phyloP scores from a whole-genome alignment of 2,329 filamentous ascomycete genomes.

The Colletotrichum zoysiae region DNA sequence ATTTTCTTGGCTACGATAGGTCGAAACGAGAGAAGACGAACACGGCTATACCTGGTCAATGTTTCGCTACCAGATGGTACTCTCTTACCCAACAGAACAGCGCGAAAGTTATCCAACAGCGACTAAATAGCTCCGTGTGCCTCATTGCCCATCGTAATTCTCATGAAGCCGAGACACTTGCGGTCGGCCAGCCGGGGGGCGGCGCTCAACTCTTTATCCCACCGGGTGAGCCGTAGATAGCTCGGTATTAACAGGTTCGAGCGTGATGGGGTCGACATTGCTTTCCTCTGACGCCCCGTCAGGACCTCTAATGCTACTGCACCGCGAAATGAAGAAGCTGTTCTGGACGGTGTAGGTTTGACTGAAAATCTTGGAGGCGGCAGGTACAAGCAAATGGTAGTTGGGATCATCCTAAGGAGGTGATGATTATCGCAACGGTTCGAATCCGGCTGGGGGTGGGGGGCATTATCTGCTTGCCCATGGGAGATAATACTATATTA shows the following conservation, averaged over 20 bases:
- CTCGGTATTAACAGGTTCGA: neutral
- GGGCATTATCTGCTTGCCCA: too few species aligned
- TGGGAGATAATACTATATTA: too few species aligned
- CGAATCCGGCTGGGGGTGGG: too few species aligned
- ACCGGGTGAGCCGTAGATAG: conserved; percentile 13
- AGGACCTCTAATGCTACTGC: neutral
- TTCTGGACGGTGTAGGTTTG: neutral
- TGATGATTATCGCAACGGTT: too few species aligned
- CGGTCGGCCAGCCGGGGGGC: neutral
- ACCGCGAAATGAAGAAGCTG: neutral
- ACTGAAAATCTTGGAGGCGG: conserved; percentile 3
- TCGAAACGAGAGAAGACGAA: too few species aligned
- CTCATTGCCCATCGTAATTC: neutral
- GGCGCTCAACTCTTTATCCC: conserved; percentile 2
- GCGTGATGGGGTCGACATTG: conserved; percentile 4
- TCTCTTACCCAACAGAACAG: too few species aligned
- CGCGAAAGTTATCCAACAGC: neutral
- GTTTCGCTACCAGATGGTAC: too few species aligned
- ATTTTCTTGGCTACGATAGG: too few species aligned
- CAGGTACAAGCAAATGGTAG: neutral
- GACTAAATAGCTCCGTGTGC: neutral
- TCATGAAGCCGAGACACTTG: conserved; percentile 10
- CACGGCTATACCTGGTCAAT: neutral
- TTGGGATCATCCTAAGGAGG: too few species aligned
- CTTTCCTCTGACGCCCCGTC: conserved; percentile 11